Percentiles rank a stretch among this genome's conserved stretches.
These are phyloP conservation scores for Coemansia sp. DNA, from an alignment of 192 early-diverging fungal genomes.

Conservation along the genomic window DNA sequence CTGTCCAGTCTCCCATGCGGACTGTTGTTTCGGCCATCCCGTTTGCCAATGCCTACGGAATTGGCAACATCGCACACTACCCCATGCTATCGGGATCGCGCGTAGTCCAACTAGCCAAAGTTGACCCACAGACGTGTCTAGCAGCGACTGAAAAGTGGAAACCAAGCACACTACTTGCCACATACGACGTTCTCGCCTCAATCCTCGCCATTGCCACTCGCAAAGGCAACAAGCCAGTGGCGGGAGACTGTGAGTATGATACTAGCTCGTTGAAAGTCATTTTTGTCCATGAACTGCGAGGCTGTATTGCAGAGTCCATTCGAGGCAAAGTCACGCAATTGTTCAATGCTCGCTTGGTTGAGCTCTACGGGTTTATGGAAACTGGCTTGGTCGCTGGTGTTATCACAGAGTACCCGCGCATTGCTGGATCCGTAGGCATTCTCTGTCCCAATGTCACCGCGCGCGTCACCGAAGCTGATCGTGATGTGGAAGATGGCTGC, in stretches of 20 bases:
- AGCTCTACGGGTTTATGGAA: conserved; percentile 53
- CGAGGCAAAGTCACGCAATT: conserved; percentile 24
- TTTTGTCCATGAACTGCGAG: conserved; percentile 39
- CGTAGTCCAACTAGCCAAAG: conserved; percentile 40
- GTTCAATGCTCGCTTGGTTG: conserved; percentile 42
- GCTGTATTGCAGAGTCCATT: conserved; percentile 15
- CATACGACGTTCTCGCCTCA: conserved; percentile 19
- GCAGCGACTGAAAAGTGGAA: conserved; percentile 32
- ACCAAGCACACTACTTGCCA: conserved; percentile 35
- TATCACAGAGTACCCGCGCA: conserved; percentile 50
- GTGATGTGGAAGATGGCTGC: conserved; percentile 37
- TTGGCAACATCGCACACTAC: conserved; percentile 49
- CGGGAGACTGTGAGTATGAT: conserved; percentile 25
- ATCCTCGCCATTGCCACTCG: conserved; percentile 25
- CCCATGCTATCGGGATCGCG: conserved; percentile 50
- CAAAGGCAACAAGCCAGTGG: conserved; percentile 7
- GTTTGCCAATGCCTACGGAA: conserved; percentile 41
- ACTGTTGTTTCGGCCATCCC: conserved; percentile 45
- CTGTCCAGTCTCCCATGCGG: not conserved
- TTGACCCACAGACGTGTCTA: conserved; percentile 28
- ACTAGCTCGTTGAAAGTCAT: conserved; percentile 28
- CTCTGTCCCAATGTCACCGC: conserved; percentile 42
- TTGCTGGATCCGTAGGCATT: conserved; percentile 44
- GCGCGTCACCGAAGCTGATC: conserved; percentile 32
- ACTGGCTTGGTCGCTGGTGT: conserved; percentile 47